A percentile compares a stretch with the other conserved stretches of the same genome.
These are phyloP conservation scores for Phragmites australis DNA, from an alignment of 176 grass and related monocot species.

Conservation along the genomic window DNA sequence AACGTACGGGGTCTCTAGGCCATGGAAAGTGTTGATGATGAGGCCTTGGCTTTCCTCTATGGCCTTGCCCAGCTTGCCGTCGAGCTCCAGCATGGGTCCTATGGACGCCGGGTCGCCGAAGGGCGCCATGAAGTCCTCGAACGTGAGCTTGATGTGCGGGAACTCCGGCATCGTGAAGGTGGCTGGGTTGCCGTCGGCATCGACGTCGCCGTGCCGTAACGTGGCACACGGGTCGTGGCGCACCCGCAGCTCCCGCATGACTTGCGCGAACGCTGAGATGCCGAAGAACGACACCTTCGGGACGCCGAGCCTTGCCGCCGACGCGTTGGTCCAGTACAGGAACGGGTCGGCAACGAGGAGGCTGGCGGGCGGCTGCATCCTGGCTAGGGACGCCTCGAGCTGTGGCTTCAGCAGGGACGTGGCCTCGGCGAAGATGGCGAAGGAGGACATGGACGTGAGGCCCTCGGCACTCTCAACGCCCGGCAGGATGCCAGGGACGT, in stretches of 20 bases:
- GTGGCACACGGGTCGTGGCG: slow-evolving; percentile 39
- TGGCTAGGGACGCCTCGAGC: slow-evolving; percentile 36
- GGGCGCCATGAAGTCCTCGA: slow-evolving; percentile 53
- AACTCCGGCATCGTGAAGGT: slow-evolving; percentile 56
- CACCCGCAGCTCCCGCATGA: slow-evolving; percentile 14
- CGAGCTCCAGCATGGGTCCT: slow-evolving; percentile 39
- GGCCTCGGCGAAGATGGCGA: slow-evolving; percentile 43
- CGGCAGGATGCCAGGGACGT: slow-evolving; percentile 32
- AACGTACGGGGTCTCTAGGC: slow-evolving; percentile 47
- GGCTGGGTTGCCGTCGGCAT: slow-evolving; percentile 17
- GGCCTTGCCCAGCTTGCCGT: slow-evolving; percentile 10
- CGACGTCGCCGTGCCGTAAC: slow-evolving; percentile 7
- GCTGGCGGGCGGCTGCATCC: slow-evolving; percentile 26
- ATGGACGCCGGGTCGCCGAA: slow-evolving; percentile 57
- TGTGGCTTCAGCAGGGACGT: slow-evolving; percentile 37
- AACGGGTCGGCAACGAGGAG: slow-evolving; percentile 64
- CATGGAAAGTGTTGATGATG: slow-evolving; percentile 59
- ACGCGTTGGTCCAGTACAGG: slow-evolving; percentile 46
- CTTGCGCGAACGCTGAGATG: slow-evolving; percentile 46
- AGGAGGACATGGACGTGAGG: slow-evolving; percentile 44
- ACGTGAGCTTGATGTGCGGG: slow-evolving; percentile 51
- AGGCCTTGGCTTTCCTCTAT: slow-evolving; percentile 23
- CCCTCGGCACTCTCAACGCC: slow-evolving; percentile 65
- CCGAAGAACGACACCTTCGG: slow-evolving; percentile 46
- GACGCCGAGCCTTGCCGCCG: slow-evolving; percentile 41